Evolutionary conservation across 257 asterid genomes (phyloP), one percentile per base, ranked within the genome.

Genomic region (Coffea canephora): DNA sequence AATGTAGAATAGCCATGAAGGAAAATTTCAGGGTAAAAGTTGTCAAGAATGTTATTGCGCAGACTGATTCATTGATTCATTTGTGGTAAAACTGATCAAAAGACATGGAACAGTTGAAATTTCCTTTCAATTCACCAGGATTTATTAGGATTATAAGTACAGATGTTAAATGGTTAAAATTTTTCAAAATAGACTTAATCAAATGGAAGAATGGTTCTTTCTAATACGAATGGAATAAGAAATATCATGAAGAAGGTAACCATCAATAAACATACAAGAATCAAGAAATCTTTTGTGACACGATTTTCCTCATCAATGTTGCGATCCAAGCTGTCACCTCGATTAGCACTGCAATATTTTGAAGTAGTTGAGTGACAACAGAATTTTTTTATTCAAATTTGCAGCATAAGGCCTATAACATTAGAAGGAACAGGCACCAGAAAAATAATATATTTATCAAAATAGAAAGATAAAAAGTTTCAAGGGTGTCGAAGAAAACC

Each of bases 271-370:
- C 98, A 86, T 87, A 94, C 98, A 75, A 94, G 97, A 87, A 94
- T 91, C 88, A 93, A 85, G 81, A 94, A 90, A 81, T 94, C 98
- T 77, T 91, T 88, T 48, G 81, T 91, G 64, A 41, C 78, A 15
- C n/a, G 84, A 84, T 88, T 91, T 85, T 94, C 98, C 84, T 87
- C 92, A 72, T 93, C 95, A 82, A 93, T 91, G 81, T 81, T 85
- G 83, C 93, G 97, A 87, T 94, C 98, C 95, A 94, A 89, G 93
- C 92, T 93, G 87, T 94, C 97, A 79, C 98, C 98, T 25, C 95
- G 91, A 64, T 93, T 94, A 82, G 97, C 90, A 84, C 98, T 93
- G 92, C 84, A 88, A 89, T 76, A 85, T 77, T 76, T 65, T 74
- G 65, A 86, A 86, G 71, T 68, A 71, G 71, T 74, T 21, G 74